phyloP scores from a whole-genome alignment of 805 yeast species.

The Ogataea pignaliae region DNA sequence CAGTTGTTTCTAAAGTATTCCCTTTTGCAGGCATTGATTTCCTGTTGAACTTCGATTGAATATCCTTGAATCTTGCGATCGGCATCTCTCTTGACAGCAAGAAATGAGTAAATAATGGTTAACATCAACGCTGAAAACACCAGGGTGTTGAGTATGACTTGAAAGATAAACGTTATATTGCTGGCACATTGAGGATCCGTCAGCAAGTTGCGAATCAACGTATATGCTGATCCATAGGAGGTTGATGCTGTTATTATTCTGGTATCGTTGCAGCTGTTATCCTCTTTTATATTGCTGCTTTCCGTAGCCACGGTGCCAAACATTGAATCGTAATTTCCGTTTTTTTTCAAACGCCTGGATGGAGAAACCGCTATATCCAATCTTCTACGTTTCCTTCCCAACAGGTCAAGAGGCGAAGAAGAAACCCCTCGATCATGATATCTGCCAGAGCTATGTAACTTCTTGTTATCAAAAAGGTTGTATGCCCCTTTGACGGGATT shows the following conservation, averaged over 20 bases:
- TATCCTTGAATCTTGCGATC: constrained; percentile 62
- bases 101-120: constrained; percentile 16
- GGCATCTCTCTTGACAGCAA: constrained; percentile 49
- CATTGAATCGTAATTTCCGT: background rate
- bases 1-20: constrained; percentile 74
- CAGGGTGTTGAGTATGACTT: constrained; percentile 23
- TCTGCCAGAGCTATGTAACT: background rate
- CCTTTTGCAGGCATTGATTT: constrained; percentile 63
- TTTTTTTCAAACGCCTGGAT: background rate
- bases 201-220: constrained; percentile 11
- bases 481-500: constrained; percentile 29
- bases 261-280: background rate
- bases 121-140: constrained; percentile 18
- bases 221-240: background rate
- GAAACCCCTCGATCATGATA: background rate
- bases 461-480: constrained; percentile 22
- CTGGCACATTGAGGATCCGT: constrained; percentile 25
- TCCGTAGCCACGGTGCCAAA: background rate
- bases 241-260: background rate
- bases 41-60: constrained; percentile 54
- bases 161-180: constrained; percentile 23
- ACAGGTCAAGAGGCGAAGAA: constrained; percentile 1
- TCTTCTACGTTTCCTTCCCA: constrained; percentile 18
- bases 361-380: constrained; percentile 2
- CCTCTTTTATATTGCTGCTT: background rate